Percentiles rank a stretch among this genome's conserved stretches.
Evolutionary conservation across 257 asterid species (phyloP).

Genomic region (Ajuga chamaepitys): DNA sequence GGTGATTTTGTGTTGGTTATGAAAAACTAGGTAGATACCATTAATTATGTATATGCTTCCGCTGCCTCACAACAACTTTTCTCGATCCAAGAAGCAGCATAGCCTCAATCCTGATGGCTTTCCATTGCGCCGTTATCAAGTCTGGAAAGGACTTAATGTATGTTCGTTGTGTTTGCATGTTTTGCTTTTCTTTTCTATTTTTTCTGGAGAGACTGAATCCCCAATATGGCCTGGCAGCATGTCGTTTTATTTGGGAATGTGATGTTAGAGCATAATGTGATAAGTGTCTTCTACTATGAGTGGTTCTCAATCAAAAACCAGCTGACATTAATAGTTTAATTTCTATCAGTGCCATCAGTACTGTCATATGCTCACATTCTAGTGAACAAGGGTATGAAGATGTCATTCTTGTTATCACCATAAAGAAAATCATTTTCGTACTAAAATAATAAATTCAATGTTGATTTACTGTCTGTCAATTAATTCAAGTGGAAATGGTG

Average conservation of each 20-base stretch:
- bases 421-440: too few relatives aligned
- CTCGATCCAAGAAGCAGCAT: constrained; percentile 7
- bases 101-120: constrained; percentile 14
- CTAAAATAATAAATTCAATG: too few relatives aligned
- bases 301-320: too few relatives aligned
- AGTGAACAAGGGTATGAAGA: too few relatives aligned
- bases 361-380: too few relatives aligned
- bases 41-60: constrained; percentile 33
- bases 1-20: constrained; percentile 7
- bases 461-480: too few relatives aligned
- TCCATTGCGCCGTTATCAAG: constrained; percentile 32
- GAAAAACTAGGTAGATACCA: background rate
- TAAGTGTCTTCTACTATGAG: background rate
- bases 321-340: too few relatives aligned
- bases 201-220: background rate
- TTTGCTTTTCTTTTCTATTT: background rate
- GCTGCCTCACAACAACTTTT: background rate
- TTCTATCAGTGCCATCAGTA: too few relatives aligned
- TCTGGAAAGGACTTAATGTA: constrained; percentile 55
- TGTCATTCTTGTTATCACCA: too few relatives aligned
- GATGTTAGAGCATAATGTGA: too few relatives aligned
- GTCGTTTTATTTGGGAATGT: background rate
- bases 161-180: background rate
- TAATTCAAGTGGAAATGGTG: too few relatives aligned
- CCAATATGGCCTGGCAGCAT: background rate